Evolutionary conservation across 2,329 filamentous ascomycete species (phyloP).

Genomic region (Alternaria infectoria): DNA sequence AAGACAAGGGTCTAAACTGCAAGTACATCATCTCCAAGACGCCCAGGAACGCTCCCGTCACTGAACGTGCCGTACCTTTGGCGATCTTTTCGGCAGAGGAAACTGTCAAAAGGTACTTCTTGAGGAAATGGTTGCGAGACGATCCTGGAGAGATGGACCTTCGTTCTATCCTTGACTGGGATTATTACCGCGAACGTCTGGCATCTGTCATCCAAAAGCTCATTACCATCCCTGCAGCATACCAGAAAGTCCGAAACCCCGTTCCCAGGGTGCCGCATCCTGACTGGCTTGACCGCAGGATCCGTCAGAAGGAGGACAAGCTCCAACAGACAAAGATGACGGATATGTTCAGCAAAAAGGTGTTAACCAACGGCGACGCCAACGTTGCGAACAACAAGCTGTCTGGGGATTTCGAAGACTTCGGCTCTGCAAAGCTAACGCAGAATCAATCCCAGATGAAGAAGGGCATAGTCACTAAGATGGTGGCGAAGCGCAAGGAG

Average conservation of each 20-base stretch:
- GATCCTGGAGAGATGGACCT: conserved; percentile 92
- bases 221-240: conserved; percentile 94
- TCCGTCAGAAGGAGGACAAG: conserved; percentile 94
- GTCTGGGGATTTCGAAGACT: conserved; percentile 78
- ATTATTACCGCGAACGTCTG: conserved; percentile 94
- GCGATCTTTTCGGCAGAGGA: conserved; percentile 97
- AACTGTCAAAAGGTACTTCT: conserved; percentile 82
- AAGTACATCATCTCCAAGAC: conserved; percentile 97
- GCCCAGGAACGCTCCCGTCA: conserved; percentile 88
- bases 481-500: conserved; percentile 57
- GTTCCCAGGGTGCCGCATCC: conserved; percentile 93
- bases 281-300: conserved; percentile 93
- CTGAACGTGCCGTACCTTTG: conserved; percentile 90
- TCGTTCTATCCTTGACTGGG: conserved; percentile 89
- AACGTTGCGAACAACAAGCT: conserved; percentile 66
- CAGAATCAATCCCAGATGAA: conserved; percentile 47
- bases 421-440: conserved; percentile 64
- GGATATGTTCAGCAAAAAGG: conserved; percentile 79
- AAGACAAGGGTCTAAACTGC: conserved; percentile 98
- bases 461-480: conserved; percentile 51
- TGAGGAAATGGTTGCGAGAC: conserved; percentile 95
- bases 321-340: conserved; percentile 99
- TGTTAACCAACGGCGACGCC: conserved; percentile 73
- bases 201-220: conserved; percentile 98
- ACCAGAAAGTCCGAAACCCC: conserved; percentile 94